Base-by-base conservation (phyloP, 1,139 yeast species). In the Diutina sp. region DNA sequence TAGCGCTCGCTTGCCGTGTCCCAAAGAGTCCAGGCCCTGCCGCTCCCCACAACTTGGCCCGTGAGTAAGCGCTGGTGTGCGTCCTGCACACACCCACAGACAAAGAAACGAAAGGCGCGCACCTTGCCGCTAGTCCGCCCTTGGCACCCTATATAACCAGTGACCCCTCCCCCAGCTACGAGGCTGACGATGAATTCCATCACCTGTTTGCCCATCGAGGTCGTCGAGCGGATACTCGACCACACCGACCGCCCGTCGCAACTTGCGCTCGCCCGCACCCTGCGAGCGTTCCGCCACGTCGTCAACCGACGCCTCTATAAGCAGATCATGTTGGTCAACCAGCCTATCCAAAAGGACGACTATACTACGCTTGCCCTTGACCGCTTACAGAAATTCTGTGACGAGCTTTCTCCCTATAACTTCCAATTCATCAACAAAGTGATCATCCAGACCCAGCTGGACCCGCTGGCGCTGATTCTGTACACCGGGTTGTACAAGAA, bases 381-480 rank as follows among this genome's bases (percentile, higher is more conserved):
- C 6, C 61, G 60, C 21, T 55, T 68, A 35, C 44, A 56, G 5
- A 46, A 25, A 29, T 66, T 68, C 52, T 61, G 61, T 2, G 52
- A 50, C 1, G 48, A 55, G 9, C 58, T 68, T 45, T 56, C 57
- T 29, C 54, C 58, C 2, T 54, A 53, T 44, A 66, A 61, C 50
- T 65, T 65, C 56, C 56, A 55, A 16, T 57, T 57, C 47, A 62
- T 68, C 18, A 46, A 59, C 32, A 57, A 59, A 38, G 58, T 68
- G 16, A 57, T 62, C 32, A 64, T 67, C 32, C 65, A 63, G 46
- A 57, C 66, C 7, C 69, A 67, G 55, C 63, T 68, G 6, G 61
- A 59, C 46, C 57, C 62, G 53, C 57, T 58, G 16, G 60, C 58
- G 8, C 59, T 61, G 54, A 50, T 32, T 8, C 64, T 66, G 57